A percentile compares a stretch with the other conserved stretches of the same genome.
Evolutionary conservation across 306 rosid genomes (phyloP).

Genomic region (Vigna trinervia): DNA sequence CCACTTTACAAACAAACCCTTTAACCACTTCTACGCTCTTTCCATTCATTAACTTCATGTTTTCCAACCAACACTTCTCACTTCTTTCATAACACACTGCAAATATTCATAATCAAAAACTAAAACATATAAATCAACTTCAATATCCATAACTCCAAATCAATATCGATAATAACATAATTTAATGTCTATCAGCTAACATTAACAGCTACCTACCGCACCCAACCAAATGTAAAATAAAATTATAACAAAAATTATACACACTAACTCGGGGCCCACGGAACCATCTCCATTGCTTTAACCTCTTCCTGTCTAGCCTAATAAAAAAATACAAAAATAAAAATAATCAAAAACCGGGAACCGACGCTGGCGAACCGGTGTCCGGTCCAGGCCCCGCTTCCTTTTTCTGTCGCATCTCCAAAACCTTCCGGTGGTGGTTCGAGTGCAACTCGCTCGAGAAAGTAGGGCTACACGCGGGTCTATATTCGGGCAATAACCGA

Average conservation of each 20-base stretch:
- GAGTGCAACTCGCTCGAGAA: conserved; percentile 86
- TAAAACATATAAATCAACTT: neutral
- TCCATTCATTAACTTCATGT: conserved; percentile 48
- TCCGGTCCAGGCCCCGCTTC: conserved; percentile 45
- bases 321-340: neutral
- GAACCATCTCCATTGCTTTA: conserved; percentile 46
- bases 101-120: neutral
- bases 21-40: conserved; percentile 2
- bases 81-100: neutral
- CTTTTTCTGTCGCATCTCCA: conserved; percentile 94
- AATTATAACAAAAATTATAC: conserved; percentile 44
- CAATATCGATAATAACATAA: conserved; percentile 48
- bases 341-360: conserved; percentile 59
- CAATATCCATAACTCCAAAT: neutral
- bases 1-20: neutral
- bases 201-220: conserved; percentile 54
- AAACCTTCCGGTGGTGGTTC: conserved; percentile 95
- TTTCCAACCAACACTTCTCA: conserved; percentile 50
- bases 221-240: conserved; percentile 41
- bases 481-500: conserved; percentile 84
- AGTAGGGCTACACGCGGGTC: conserved; percentile 98
- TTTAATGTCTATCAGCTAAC: conserved; percentile 40
- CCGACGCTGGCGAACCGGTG: conserved; percentile 45
- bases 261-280: conserved; percentile 49
- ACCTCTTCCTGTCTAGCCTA: conserved; percentile 28